Base-by-base conservation (phyloP, 2,329 filamentous ascomycete genomes). In the Coniella vitis region DNA sequence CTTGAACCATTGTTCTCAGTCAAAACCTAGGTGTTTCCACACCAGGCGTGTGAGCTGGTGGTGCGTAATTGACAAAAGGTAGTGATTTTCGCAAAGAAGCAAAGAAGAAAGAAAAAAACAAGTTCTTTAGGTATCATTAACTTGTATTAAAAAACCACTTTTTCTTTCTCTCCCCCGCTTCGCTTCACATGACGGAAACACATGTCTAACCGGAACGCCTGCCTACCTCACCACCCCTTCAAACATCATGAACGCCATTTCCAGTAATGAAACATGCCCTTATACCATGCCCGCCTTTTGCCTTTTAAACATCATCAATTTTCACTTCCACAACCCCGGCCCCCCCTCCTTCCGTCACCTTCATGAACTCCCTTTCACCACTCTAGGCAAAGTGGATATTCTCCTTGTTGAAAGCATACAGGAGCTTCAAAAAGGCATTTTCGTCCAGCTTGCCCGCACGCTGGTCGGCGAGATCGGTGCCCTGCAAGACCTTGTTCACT, bases 321-420 rank as follows among this genome's bases (percentile, higher is more conserved):
- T 19, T 20, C 36, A 12, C 8, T 4, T 29, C n/a, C 14, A 37
- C 22, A 12, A 13, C 10, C n/a, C 4, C 19, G 7, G 2, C 9
- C 7, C 39, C 17, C 2, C 9, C 19, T 4, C 9, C n/a, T 10
- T 29, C 17, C 3, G 25, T 22, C 20, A 4, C 16, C 12, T 36
- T n/a, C n/a, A n/a, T n/a, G n/a, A n/a, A n/a, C n/a, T n/a, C n/a
- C n/a, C n/a, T n/a, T n/a, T n/a, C n/a, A n/a, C n/a, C n/a, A n/a
- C n/a, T n/a, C 38, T 66, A 90, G 54, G 80, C 86, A 65, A 97
- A 97, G 70, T 96, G 91, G 52, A 97, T 91, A 22, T 89, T 89
- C 64, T 95, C 88, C 56, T 88, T 81, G 64, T 96, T 95, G 67
- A 96, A 95, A 2, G 86, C 85, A 57, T 74, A 76, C 35, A 95